Evolutionary conservation across 2,329 filamentous ascomycete genomes (phyloP).

Genomic region (Pseudogymnoascus sp.): DNA sequence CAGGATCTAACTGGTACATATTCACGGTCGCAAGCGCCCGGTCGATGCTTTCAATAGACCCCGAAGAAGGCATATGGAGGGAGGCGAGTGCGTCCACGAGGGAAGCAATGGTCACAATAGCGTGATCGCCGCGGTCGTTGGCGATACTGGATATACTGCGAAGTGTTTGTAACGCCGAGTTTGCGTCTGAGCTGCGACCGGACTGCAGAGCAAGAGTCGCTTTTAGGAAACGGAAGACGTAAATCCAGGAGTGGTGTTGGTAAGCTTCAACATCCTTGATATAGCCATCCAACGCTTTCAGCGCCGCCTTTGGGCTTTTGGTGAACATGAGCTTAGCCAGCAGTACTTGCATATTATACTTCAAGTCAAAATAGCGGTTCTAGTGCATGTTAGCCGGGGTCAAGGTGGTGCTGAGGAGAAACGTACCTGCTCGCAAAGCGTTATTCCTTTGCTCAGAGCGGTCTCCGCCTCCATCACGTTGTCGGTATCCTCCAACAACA

Average conservation of each 20-base stretch:
- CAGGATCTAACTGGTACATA: conserved; percentile 60
- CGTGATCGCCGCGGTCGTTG: conserved; percentile 50
- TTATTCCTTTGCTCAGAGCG: conserved; percentile 61
- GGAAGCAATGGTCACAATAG: conserved; percentile 57
- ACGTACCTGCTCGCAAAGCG: conserved; percentile 56
- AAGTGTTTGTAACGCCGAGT: conserved; percentile 61
- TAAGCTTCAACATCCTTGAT: conserved; percentile 62
- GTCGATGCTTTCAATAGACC: conserved; percentile 63
- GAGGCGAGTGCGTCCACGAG: conserved; percentile 63
- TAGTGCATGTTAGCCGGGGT: conserved; percentile 23
- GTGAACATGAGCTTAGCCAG: conserved; percentile 63
- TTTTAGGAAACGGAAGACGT: conserved; percentile 68
- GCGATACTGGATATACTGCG: conserved; percentile 54
- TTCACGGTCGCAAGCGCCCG: conserved; percentile 65
- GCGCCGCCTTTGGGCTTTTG: conserved; percentile 61
- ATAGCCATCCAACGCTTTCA: conserved; percentile 62
- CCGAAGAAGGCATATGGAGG: conserved; percentile 54
- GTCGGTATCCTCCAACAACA: conserved; percentile 66
- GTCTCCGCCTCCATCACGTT: conserved; percentile 68
- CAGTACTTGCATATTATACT: conserved; percentile 70
- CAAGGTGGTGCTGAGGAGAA: neutral
- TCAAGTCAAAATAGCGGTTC: conserved; percentile 56
- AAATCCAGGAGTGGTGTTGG: conserved; percentile 64
- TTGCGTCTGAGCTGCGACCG: conserved; percentile 50
- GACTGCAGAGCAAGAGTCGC: conserved; percentile 60